phyloP scores from a whole-genome alignment of 2,329 filamentous ascomycete species.

The Venturia nashicola region DNA sequence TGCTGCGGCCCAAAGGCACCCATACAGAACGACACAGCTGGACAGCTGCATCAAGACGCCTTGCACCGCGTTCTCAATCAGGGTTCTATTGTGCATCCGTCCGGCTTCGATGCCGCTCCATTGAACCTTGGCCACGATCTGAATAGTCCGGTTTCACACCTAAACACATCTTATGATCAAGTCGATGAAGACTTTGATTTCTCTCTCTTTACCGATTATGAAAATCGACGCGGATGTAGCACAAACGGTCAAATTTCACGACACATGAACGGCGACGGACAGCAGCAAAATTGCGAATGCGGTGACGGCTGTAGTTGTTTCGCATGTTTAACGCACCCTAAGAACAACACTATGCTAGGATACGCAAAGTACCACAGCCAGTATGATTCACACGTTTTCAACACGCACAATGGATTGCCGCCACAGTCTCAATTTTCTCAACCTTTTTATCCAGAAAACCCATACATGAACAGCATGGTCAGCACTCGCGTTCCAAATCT shows the following conservation, averaged over 20 bases:
- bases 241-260: slow-evolving; percentile 19
- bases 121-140: not conserved
- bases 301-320: slow-evolving; percentile 56
- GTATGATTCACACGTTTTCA: not conserved
- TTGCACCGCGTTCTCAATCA: not conserved
- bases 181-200: not conserved
- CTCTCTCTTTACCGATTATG: not conserved
- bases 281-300: slow-evolving; percentile 44
- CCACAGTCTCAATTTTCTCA: not conserved
- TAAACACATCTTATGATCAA: not conserved
- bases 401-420: not conserved
- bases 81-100: not conserved
- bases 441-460: not conserved
- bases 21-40: not conserved
- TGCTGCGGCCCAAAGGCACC: not conserved
- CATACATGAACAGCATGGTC: not conserved
- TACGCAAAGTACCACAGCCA: slow-evolving; percentile 28
- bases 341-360: slow-evolving; percentile 49
- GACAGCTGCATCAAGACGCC: not conserved
- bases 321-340: slow-evolving; percentile 55
- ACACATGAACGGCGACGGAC: slow-evolving; percentile 18
- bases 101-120: not conserved
- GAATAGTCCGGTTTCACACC: not conserved
- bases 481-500: not conserved
- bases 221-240: not conserved